A percentile compares a stretch with the other conserved stretches of the same genome.
These are phyloP conservation scores for Colletotrichum echinochloae DNA, from an alignment of 2,329 filamentous ascomycete genomes.

Conservation along the genomic window DNA sequence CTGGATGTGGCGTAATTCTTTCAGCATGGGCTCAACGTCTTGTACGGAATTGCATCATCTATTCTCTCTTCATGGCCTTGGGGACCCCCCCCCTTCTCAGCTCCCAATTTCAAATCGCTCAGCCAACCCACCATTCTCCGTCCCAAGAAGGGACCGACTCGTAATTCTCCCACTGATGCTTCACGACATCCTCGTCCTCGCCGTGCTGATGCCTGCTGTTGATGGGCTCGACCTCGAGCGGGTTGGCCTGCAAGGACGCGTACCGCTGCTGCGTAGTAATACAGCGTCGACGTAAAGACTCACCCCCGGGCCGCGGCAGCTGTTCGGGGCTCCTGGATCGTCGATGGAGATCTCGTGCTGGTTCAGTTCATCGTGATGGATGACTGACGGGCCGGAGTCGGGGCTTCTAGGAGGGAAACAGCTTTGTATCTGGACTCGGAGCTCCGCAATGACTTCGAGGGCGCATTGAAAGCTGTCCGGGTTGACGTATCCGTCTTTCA, in stretches of 20 bases:
- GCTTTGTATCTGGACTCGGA: conserved; percentile 47
- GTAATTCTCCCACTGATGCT: conserved; percentile 8
- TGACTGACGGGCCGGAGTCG: conserved; percentile 46
- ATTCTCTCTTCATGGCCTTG: too few species aligned
- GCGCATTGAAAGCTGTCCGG: conserved; percentile 48
- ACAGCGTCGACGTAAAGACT: conserved; percentile 54
- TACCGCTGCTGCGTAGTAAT: too few species aligned
- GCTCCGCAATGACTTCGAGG: conserved; percentile 44
- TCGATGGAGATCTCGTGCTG: conserved; percentile 56
- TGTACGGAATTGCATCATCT: too few species aligned
- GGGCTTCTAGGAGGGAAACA: conserved; percentile 47
- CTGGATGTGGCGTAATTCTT: too few species aligned
- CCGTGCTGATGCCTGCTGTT: conserved; percentile 12
- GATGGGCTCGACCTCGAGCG: not conserved
- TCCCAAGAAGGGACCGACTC: too few species aligned
- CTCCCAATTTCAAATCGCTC: too few species aligned
- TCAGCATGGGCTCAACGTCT: too few species aligned
- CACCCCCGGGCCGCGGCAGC: conserved; percentile 59
- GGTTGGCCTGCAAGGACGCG: not conserved
- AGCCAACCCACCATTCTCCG: too few species aligned
- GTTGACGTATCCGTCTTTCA: conserved; percentile 44
- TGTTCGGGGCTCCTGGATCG: conserved; percentile 49
- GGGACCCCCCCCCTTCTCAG: too few species aligned
- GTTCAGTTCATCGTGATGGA: conserved; percentile 54
- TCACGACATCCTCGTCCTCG: not conserved